A percentile compares a stretch with the other conserved stretches of the same genome.
phyloP scores from a whole-genome alignment of 345 rosid species.

The Anastatica hierochuntica region DNA sequence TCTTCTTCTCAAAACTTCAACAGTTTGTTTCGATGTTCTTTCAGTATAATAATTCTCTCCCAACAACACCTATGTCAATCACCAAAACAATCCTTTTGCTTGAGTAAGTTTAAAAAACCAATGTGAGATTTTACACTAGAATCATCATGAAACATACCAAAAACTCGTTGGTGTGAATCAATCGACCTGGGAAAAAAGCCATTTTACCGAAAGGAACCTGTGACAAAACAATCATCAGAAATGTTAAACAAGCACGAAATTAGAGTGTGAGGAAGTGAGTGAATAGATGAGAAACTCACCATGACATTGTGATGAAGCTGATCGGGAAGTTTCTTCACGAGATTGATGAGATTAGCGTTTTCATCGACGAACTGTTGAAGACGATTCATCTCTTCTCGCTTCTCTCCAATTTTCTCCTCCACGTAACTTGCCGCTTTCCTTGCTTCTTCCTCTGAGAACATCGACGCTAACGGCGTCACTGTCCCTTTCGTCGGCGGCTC shows the following conservation, averaged over 20 bases:
- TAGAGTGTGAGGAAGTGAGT: not conserved
- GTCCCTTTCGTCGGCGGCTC: conserved; percentile 40
- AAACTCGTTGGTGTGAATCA: conserved; percentile 82
- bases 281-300: conserved; percentile 27
- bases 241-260: not conserved
- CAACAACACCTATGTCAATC: conserved; percentile 48
- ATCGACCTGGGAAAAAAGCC: conserved; percentile 80
- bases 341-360: conserved; percentile 49
- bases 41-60: conserved; percentile 79
- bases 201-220: conserved; percentile 84
- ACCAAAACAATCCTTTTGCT: not conserved
- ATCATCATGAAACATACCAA: conserved; percentile 35
- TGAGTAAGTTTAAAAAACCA: not conserved
- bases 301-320: conserved; percentile 74
- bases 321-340: conserved; percentile 61
- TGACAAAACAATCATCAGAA: not conserved
- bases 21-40: conserved; percentile 65
- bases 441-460: conserved; percentile 56
- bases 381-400: conserved; percentile 42
- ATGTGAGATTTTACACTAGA: not conserved
- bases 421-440: conserved; percentile 60
- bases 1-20: conserved; percentile 71
- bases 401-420: conserved; percentile 47
- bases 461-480: conserved; percentile 55
- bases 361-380: conserved; percentile 51